These are phyloP conservation scores for Diaporthe destruens DNA, from an alignment of 2,329 filamentous ascomycete species.

Conservation along the genomic window DNA sequence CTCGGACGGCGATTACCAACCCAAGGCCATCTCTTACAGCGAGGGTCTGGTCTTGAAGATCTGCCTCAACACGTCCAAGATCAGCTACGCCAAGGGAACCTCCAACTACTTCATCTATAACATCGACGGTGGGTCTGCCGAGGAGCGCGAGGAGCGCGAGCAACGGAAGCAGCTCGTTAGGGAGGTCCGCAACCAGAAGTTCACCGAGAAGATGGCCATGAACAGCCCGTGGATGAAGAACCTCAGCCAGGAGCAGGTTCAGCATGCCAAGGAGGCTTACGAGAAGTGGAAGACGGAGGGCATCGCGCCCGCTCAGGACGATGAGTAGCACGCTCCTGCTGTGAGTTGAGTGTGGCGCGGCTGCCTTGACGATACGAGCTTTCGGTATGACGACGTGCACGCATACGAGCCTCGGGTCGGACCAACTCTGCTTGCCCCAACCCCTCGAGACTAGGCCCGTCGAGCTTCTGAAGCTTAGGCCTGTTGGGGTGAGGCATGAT, in stretches of 20 bases:
- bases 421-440: too few relatives aligned
- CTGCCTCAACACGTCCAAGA: slow-evolving; percentile 82
- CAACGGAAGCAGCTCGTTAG: slow-evolving; percentile 48
- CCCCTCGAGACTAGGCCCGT: too few relatives aligned
- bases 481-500: too few relatives aligned
- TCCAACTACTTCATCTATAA: slow-evolving; percentile 81
- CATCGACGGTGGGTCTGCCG: slow-evolving; percentile 74
- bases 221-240: slow-evolving; percentile 86
- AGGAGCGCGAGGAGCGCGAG: slow-evolving; percentile 73
- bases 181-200: slow-evolving; percentile 59
- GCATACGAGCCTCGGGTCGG: too few relatives aligned
- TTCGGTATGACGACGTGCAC: neutral
- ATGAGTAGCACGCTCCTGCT: slow-evolving; percentile 26
- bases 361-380: neutral
- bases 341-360: slow-evolving; percentile 6
- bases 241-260: slow-evolving; percentile 81
- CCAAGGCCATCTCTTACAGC: slow-evolving; percentile 71
- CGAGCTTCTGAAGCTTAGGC: too few relatives aligned
- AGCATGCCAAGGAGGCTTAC: slow-evolving; percentile 78
- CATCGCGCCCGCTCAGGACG: slow-evolving; percentile 34
- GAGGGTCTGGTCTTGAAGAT: slow-evolving; percentile 80
- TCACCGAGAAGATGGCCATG: slow-evolving; percentile 84
- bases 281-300: slow-evolving; percentile 67
- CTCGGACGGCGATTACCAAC: slow-evolving; percentile 72
- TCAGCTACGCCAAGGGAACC: slow-evolving; percentile 79